Conservation (phyloP, 2,329 filamentous ascomycete species). For the Trichophyton schoenleinii region DNA sequence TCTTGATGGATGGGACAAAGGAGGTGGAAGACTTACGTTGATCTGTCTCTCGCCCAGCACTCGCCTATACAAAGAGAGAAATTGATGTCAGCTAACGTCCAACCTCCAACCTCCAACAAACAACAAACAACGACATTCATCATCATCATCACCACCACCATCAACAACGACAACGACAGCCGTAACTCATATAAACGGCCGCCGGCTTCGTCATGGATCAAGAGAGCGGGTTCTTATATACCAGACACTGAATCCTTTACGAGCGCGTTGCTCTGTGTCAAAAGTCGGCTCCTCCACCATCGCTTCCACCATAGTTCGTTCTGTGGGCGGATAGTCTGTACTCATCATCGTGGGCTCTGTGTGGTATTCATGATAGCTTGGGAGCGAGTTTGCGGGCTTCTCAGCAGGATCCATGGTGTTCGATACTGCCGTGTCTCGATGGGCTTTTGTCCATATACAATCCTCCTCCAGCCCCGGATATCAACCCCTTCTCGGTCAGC, state of each 20-base stretch:
- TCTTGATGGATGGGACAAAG: not conserved
- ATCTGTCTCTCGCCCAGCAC: constrained; percentile 32
- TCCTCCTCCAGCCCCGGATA: not conserved
- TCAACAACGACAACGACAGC: not conserved
- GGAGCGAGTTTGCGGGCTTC: constrained; percentile 5
- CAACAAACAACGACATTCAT: no score
- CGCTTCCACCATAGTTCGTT: constrained; percentile 11
- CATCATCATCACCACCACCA: not conserved
- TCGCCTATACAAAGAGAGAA: constrained; percentile 21
- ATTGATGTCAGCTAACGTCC: not conserved
- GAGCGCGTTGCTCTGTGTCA: constrained; percentile 9
- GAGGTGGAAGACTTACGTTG: constrained; percentile 18
- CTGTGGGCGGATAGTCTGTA: constrained; percentile 4
- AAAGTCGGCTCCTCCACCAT: constrained; percentile 12
- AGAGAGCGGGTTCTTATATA: constrained; percentile 5
- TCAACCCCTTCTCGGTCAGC: not conserved
- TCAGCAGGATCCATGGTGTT: constrained; percentile 7
- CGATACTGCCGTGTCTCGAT: not conserved
- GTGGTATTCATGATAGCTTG: constrained; percentile 10
- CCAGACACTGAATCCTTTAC: constrained; percentile 14
- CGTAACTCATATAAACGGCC: not conserved
- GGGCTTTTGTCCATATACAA: not conserved
- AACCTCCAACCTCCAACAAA: not conserved
- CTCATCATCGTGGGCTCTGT: constrained; percentile 6
- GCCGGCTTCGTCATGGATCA: not conserved